A percentile compares a stretch with the other conserved stretches of the same genome.
These are phyloP conservation scores for Xenoacremonium recifei DNA, from an alignment of 2,329 filamentous ascomycete species.

Conservation along the genomic window DNA sequence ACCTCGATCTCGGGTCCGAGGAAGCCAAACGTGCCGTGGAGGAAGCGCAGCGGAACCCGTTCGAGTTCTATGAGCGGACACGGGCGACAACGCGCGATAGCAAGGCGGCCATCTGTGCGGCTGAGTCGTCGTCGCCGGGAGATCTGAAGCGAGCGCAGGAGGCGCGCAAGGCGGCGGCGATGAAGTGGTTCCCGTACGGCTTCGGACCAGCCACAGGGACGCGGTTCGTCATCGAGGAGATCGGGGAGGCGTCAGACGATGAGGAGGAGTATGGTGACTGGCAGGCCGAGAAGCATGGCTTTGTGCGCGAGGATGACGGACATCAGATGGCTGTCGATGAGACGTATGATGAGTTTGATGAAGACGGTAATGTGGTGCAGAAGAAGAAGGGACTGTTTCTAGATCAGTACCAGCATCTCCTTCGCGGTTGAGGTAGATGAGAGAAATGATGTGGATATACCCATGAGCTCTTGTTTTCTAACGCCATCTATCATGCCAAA, in stretches of 20 bases:
- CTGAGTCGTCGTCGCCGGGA: no score
- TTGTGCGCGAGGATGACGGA: not conserved
- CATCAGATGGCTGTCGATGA: not conserved
- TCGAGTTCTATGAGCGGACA: constrained; percentile 2
- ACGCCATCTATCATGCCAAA: constrained; percentile 12
- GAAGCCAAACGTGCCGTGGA: constrained; percentile 24
- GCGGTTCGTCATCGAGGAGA: constrained; percentile 44
- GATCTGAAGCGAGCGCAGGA: constrained; percentile 36
- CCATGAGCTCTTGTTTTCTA: not conserved
- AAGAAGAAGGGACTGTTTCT: constrained; percentile 8
- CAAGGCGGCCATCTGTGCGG: no score
- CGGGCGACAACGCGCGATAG: constrained; percentile 5
- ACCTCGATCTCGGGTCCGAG: constrained; percentile 39
- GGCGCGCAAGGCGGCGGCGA: constrained; percentile 37
- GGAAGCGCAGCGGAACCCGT: constrained; percentile 11
- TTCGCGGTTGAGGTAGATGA: not conserved
- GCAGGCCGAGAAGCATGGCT: constrained; percentile 28
- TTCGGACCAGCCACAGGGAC: constrained; percentile 42
- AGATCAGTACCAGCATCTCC: constrained; percentile 12
- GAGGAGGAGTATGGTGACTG: constrained; percentile 43
- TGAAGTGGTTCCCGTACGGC: constrained; percentile 47
- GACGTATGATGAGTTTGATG: constrained; percentile 3
- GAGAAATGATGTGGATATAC: not conserved
- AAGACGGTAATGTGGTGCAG: constrained; percentile 5
- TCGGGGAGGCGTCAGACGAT: constrained; percentile 40